Conservation (phyloP, 1,139 yeast genomes). For the Saccharomyces pastorianus region DNA sequence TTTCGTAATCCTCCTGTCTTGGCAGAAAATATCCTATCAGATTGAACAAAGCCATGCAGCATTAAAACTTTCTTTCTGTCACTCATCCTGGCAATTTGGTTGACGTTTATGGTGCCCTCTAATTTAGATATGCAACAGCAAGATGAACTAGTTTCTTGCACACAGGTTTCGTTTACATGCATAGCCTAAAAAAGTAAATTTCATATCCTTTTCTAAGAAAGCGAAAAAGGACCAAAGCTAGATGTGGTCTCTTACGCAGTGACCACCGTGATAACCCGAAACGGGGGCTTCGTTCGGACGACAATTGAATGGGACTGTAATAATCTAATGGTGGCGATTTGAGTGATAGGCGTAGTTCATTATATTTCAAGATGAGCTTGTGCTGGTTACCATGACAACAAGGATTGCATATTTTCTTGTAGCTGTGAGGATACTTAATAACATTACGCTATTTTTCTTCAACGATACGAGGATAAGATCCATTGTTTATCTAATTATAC, state of each 20-base stretch:
- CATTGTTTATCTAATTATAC: too few relatives aligned
- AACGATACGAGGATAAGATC: too few relatives aligned
- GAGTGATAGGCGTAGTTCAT: neutral
- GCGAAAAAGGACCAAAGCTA: neutral
- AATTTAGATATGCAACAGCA: neutral
- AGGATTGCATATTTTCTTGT: too few relatives aligned
- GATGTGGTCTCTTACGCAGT: too few relatives aligned
- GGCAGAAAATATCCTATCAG: constrained; percentile 59
- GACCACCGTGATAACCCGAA: neutral
- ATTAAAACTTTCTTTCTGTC: constrained; percentile 35
- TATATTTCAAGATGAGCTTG: too few relatives aligned
- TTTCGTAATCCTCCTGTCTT: constrained; percentile 76
- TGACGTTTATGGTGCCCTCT: constrained; percentile 8
- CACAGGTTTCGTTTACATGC: constrained; percentile 2
- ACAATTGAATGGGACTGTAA: too few relatives aligned
- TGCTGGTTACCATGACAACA: neutral
- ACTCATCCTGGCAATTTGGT: neutral
- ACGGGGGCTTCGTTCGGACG: too few relatives aligned
- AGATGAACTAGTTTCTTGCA: neutral
- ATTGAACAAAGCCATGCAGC: constrained; percentile 59
- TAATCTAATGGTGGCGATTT: neutral
- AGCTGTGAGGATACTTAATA: too few relatives aligned
- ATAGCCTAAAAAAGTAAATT: neutral
- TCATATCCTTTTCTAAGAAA: neutral
- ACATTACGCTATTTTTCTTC: too few relatives aligned